Evolutionary conservation across 345 rosid genomes (phyloP).

Genomic region (Abelmoschus esculentus): DNA sequence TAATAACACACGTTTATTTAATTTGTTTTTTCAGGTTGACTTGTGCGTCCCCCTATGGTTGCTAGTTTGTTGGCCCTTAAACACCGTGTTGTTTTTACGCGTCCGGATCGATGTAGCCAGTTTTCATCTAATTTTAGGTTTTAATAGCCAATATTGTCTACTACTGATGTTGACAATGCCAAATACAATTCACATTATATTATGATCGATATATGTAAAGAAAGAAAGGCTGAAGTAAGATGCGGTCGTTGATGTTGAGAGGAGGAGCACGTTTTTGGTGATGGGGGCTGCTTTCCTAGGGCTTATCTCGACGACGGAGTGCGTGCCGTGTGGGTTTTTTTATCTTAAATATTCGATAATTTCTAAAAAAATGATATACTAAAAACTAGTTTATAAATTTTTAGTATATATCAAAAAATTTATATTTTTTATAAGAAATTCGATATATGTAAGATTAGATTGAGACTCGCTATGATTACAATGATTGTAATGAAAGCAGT

Average conservation of each 20-base stretch:
- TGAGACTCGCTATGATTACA: too few relatives aligned
- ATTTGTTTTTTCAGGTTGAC: constrained; percentile 35
- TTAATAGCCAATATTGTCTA: neutral
- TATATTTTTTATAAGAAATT: too few relatives aligned
- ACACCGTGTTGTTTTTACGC: neutral
- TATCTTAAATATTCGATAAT: too few relatives aligned
- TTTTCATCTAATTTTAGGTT: neutral
- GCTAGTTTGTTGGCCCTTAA: neutral
- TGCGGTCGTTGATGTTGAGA: neutral
- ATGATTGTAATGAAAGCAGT: too few relatives aligned
- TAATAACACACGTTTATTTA: neutral
- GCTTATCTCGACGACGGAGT: neutral
- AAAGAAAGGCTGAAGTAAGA: neutral
- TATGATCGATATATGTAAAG: neutral
- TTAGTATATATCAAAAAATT: too few relatives aligned
- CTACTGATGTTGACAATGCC: neutral
- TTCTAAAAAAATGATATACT: too few relatives aligned
- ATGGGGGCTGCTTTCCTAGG: constrained; percentile 5
- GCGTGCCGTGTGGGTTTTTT: too few relatives aligned
- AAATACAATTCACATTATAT: neutral
- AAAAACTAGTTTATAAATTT: too few relatives aligned
- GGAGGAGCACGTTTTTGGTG: neutral
- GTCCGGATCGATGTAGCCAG: neutral
- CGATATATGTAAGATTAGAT: too few relatives aligned
- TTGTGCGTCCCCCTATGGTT: constrained; percentile 23